These are phyloP conservation scores for Asterella californica DNA, from an alignment of 225 moss, liverwort and hornwort species.

Conservation along the genomic window DNA sequence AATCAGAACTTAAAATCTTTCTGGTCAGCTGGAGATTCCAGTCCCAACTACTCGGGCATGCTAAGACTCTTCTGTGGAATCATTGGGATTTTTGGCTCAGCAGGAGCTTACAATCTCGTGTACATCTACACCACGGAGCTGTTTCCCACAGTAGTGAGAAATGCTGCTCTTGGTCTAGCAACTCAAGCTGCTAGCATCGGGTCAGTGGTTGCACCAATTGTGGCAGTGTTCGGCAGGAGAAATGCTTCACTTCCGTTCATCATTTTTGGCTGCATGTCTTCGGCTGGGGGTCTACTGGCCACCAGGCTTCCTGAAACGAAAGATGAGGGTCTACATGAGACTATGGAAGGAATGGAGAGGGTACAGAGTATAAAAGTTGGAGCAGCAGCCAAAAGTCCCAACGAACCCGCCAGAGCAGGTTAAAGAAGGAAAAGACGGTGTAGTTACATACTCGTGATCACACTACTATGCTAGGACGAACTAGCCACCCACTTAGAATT, in stretches of 20 bases:
- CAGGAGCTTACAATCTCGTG: slow-evolving; percentile 65
- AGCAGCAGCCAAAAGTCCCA: background rate
- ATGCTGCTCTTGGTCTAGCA: slow-evolving; percentile 63
- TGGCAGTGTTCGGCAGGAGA: slow-evolving; percentile 50
- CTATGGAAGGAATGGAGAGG: slow-evolving; percentile 59
- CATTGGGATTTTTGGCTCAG: slow-evolving; percentile 65
- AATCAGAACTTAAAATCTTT: background rate
- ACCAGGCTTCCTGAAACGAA: slow-evolving; percentile 66
- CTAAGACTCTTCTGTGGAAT: slow-evolving; percentile 57
- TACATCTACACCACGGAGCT: slow-evolving; percentile 78
- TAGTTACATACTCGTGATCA: background rate
- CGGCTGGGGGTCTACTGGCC: slow-evolving; percentile 44
- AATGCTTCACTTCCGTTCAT: slow-evolving; percentile 53
- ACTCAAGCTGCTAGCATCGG: slow-evolving; percentile 67
- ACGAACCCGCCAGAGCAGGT: background rate
- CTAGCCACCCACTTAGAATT: background rate
- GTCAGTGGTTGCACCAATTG: slow-evolving; percentile 53
- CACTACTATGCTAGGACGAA: no score
- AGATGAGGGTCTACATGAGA: slow-evolving; percentile 60
- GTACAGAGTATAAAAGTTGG: slow-evolving; percentile 9
- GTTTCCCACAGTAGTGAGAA: slow-evolving; percentile 82
- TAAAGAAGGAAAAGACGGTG: background rate
- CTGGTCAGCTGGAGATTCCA: background rate
- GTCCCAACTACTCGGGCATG: background rate
- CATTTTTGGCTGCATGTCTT: slow-evolving; percentile 53